phyloP scores from a whole-genome alignment of 2,329 filamentous ascomycete genomes.

The Dendryphion nanum region DNA sequence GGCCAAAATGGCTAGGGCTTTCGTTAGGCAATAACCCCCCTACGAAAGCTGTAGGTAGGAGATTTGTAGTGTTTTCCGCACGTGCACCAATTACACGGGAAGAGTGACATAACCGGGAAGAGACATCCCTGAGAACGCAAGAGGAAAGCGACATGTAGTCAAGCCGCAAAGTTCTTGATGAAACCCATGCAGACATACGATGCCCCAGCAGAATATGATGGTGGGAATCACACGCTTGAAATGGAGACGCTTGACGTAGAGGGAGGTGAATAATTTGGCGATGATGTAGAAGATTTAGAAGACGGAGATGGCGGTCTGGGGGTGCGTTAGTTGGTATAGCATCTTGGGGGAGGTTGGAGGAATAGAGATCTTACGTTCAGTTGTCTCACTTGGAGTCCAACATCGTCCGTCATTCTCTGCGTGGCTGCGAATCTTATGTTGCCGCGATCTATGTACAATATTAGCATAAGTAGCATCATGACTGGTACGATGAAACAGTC shows the following conservation, averaged over 20 bases:
- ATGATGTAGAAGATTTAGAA: constrained; percentile 39
- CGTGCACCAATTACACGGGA: constrained; percentile 32
- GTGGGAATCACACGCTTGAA: constrained; percentile 33
- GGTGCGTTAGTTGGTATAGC: no score
- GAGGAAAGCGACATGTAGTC: constrained; percentile 19
- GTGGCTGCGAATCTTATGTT: constrained; percentile 38
- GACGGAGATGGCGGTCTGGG: constrained; percentile 31
- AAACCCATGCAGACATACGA: constrained; percentile 25
- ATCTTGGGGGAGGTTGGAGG: no score
- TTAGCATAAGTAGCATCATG: constrained; percentile 37
- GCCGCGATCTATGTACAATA: constrained; percentile 33
- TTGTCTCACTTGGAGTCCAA: constrained; percentile 22
- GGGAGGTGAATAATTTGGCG: constrained; percentile 34
- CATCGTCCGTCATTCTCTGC: constrained; percentile 31
- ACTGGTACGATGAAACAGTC: constrained; percentile 35
- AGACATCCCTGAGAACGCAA: constrained; percentile 33
- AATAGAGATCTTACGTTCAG: constrained; percentile 30
- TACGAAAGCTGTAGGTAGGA: constrained; percentile 26
- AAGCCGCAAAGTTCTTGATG: constrained; percentile 19
- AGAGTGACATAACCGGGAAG: constrained; percentile 31
- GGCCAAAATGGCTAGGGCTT: no score
- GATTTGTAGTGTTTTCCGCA: constrained; percentile 28
- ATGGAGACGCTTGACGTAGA: constrained; percentile 32
- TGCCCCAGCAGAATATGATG: constrained; percentile 26
- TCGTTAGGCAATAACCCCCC: constrained; percentile 29